Evolutionary conservation across 2,329 filamentous ascomycete species (phyloP), one percentile per base, ranked within the genome.

Genomic region (Fusarium sacchari): DNA sequence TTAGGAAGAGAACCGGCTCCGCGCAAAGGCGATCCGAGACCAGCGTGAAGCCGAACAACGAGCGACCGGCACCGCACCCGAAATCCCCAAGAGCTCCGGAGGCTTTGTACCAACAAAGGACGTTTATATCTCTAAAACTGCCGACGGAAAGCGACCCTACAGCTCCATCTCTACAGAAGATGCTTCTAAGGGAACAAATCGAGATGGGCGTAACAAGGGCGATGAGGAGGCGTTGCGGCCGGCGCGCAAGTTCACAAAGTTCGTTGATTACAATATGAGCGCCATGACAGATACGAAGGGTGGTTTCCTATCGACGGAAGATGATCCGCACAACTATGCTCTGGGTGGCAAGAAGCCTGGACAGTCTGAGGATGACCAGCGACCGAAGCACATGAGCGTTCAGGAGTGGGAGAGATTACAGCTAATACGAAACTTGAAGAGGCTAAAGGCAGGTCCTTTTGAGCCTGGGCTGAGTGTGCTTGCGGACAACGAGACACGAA

Each of bases 241-340:
- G 2, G 94, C 94, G 52, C 90, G 91, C 78, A 98, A 97, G 79
- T 98, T 98, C 76, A 91, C 93, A 69, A 96, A 96, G 81, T 98
- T 93, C 80, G 95, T 99, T 79, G 96, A 99, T 80, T 98, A 98
- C 84, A 96, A 99, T 82, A 96, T 99, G 83, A 96, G 93, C 80
- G 93, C 96, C 83, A 98, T 99, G 95, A 97, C 93, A 12, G 96
- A 99, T 81, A 98, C 96, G 2, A 98, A 98, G 80, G 96, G 96
- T 71, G 96, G 96, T 2, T 99, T 99, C 82, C 83, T 99, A 73
- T 93, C 92, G n/a, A 88, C 90, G 2, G 93, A 96, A 71, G 96
- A 99, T 79, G 96, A 99, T 82, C 96, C 96, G 2, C 90, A 92
- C 80, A 97, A 97, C 80, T 92, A 92, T 75, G 94, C 92, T 14